Conservation (phyloP, 2,329 filamentous ascomycete genomes). For the Trichoderma sp. region DNA sequence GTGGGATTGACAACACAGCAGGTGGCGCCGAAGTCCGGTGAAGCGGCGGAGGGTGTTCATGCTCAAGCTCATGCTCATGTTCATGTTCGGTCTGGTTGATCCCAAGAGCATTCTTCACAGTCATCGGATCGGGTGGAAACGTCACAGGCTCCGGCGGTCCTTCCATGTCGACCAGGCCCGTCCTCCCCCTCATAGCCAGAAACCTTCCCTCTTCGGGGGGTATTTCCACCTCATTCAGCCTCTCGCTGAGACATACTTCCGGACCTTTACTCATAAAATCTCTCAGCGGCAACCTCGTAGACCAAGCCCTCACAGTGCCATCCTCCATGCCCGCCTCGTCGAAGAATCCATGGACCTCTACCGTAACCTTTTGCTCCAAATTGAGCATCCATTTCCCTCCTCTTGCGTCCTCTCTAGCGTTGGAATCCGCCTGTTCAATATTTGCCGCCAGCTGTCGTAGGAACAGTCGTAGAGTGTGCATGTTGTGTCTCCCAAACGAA, state of each 20-base stretch:
- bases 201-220: slow-evolving; percentile 33
- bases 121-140: slow-evolving; percentile 22
- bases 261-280: slow-evolving; percentile 57
- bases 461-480: slow-evolving; percentile 45
- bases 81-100: slow-evolving; percentile 27
- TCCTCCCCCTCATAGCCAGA: slow-evolving; percentile 29
- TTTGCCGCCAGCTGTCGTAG: slow-evolving; percentile 34
- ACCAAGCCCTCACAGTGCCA: slow-evolving; percentile 47
- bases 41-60: background rate
- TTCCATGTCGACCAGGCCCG: slow-evolving; percentile 25
- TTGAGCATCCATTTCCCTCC: slow-evolving; percentile 44
- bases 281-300: slow-evolving; percentile 48
- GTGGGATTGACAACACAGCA: slow-evolving; percentile 24
- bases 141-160: background rate
- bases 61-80: background rate
- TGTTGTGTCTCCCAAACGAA: slow-evolving; percentile 51
- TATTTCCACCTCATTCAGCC: slow-evolving; percentile 43
- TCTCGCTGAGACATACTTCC: slow-evolving; percentile 51
- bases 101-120: slow-evolving; percentile 33
- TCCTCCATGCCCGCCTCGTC: slow-evolving; percentile 32
- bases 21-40: background rate
- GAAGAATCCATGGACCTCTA: slow-evolving; percentile 59
- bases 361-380: slow-evolving; percentile 51
- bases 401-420: slow-evolving; percentile 25
- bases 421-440: slow-evolving; percentile 35